Evolutionary conservation across 805 yeast genomes (phyloP).

Genomic region (Candida corydali): DNA sequence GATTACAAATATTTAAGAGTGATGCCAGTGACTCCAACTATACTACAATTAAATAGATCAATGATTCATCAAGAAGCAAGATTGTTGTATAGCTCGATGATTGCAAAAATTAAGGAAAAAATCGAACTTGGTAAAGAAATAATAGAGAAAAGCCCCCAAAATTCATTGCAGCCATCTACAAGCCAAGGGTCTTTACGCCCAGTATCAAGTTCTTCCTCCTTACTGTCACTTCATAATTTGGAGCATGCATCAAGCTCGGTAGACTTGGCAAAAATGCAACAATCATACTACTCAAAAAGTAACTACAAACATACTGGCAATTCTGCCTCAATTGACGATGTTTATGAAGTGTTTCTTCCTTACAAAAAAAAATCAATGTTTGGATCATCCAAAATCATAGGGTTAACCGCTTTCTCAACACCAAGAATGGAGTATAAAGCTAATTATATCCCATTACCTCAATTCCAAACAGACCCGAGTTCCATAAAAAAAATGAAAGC

Average conservation of each 20-base stretch:
- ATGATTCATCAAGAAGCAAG: slow-evolving; percentile 31
- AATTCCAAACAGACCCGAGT: slow-evolving; percentile 11
- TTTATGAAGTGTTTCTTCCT: slow-evolving; percentile 28
- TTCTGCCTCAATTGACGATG: slow-evolving; percentile 6
- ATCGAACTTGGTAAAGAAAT: slow-evolving; percentile 22
- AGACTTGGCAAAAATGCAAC: slow-evolving; percentile 27
- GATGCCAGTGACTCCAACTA: slow-evolving; percentile 18
- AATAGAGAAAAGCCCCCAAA: not conserved
- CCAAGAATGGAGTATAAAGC: slow-evolving; percentile 26
- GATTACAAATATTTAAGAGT: slow-evolving; percentile 22
- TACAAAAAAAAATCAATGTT: slow-evolving; percentile 25
- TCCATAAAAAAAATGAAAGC: not conserved
- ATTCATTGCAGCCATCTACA: not conserved
- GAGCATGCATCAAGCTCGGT: slow-evolving; percentile 19
- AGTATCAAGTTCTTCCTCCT: slow-evolving; percentile 1
- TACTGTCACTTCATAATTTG: slow-evolving; percentile 7
- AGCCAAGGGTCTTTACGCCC: slow-evolving; percentile 1
- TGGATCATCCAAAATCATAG: slow-evolving; percentile 27
- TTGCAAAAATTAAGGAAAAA: slow-evolving; percentile 23
- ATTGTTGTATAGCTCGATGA: slow-evolving; percentile 25
- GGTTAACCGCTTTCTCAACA: slow-evolving; percentile 28
- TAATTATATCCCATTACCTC: slow-evolving; percentile 19
- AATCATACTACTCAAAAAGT: slow-evolving; percentile 20
- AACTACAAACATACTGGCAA: not conserved
- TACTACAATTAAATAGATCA: slow-evolving; percentile 24